phyloP scores from a whole-genome alignment of 805 yeast genomes.

The Candida ipomoeae region DNA sequence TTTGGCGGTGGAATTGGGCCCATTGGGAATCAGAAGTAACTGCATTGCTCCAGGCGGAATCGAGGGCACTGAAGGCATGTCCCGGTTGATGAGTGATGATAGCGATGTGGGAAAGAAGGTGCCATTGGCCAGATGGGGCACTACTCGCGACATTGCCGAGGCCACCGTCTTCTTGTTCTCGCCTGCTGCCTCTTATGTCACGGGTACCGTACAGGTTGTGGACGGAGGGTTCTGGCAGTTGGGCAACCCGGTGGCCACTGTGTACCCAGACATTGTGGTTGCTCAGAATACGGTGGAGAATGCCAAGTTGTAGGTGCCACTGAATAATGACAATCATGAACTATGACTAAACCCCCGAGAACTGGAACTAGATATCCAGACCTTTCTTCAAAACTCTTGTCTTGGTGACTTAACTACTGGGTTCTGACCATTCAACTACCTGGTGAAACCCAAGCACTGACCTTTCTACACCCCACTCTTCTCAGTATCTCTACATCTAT shows the following conservation, averaged over 20 bases:
- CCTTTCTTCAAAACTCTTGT: no score
- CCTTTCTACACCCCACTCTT: no score
- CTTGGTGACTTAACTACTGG: no score
- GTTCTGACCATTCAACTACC: no score
- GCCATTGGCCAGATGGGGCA: slow-evolving; percentile 67
- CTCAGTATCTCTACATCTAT: no score
- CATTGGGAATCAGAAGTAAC: slow-evolving; percentile 78
- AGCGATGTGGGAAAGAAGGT: slow-evolving; percentile 39
- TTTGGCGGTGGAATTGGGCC: slow-evolving; percentile 88
- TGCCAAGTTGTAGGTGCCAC: slow-evolving; percentile 20
- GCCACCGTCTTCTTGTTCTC: slow-evolving; percentile 82
- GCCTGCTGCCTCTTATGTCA: slow-evolving; percentile 72
- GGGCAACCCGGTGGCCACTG: slow-evolving; percentile 39
- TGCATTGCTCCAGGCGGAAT: slow-evolving; percentile 92
- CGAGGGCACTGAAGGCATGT: slow-evolving; percentile 80
- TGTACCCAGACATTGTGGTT: slow-evolving; percentile 32
- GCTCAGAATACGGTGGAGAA: slow-evolving; percentile 25
- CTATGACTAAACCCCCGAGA: no score
- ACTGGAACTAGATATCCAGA: no score
- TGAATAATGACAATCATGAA: no score
- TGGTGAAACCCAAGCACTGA: no score
- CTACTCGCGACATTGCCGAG: slow-evolving; percentile 77
- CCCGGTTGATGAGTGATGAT: slow-evolving; percentile 45
- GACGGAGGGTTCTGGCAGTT: slow-evolving; percentile 93
- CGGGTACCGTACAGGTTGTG: slow-evolving; percentile 75